These are phyloP conservation scores for Saccharomycopsis olivae DNA, from an alignment of 805 yeast species.

Conservation along the genomic window DNA sequence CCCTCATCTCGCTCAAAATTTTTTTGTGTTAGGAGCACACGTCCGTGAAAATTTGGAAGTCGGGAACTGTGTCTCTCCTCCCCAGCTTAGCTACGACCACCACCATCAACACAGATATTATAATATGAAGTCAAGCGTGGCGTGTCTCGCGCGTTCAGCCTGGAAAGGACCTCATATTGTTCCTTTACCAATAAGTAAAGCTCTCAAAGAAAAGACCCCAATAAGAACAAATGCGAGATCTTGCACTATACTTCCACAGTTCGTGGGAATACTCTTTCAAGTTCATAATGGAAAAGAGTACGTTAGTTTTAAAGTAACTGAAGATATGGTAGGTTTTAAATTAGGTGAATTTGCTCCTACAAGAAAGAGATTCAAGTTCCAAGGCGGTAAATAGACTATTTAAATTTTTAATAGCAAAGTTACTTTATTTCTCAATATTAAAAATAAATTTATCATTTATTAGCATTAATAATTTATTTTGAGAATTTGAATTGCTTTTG, in stretches of 20 bases:
- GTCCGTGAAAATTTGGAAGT: neutral
- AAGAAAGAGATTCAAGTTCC: constrained; percentile 70
- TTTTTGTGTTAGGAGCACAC: no score
- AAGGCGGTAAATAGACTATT: neutral
- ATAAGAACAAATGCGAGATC: constrained; percentile 93
- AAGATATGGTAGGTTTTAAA: constrained; percentile 95
- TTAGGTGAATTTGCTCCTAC: constrained; percentile 95
- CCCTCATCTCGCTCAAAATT: no score
- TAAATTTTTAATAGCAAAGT: no score
- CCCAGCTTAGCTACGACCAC: neutral
- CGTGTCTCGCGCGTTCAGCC: constrained; percentile 39
- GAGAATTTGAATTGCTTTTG: no score
- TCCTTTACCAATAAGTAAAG: constrained; percentile 86
- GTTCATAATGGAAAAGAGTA: constrained; percentile 95
- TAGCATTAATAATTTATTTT: no score
- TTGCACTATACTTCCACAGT: constrained; percentile 91
- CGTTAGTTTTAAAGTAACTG: constrained; percentile 75
- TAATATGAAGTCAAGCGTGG: constrained; percentile 31
- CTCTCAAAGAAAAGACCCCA: constrained; percentile 69
- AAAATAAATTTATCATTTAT: no score
- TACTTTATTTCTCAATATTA: no score
- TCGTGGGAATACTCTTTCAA: constrained; percentile 89
- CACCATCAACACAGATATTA: no score
- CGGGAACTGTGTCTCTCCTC: neutral
- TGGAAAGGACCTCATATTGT: constrained; percentile 88